A percentile compares a stretch with the other conserved stretches of the same genome.
Evolutionary conservation across 1,284 basidiomycete species (phyloP).

Genomic region (Ustilago bromivora): DNA sequence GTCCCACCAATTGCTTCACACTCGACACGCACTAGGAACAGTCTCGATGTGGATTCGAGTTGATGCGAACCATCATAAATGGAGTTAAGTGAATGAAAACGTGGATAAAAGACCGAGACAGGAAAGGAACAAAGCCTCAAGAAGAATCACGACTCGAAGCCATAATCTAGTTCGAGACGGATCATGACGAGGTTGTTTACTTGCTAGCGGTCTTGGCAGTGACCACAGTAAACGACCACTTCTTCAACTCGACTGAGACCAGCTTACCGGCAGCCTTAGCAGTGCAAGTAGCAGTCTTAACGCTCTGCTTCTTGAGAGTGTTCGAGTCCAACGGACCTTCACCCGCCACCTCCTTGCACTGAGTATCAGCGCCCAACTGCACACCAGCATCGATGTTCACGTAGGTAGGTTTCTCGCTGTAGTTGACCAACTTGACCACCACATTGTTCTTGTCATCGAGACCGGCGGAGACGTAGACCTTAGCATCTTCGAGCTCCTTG

Average conservation of each 20-base stretch:
- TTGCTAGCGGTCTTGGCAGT: conserved; percentile 2
- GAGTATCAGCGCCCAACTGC: not conserved
- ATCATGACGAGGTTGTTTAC: not conserved
- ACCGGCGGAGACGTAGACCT: conserved; percentile 47
- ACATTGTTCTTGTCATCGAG: conserved; percentile 18
- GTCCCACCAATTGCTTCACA: too few species aligned
- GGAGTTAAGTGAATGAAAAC: not conserved
- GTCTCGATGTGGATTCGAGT: too few species aligned
- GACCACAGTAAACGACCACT: conserved; percentile 47
- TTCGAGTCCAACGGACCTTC: conserved; percentile 41
- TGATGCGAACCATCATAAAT: too few species aligned
- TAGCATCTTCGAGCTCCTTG: conserved; percentile 31
- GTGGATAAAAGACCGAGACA: not conserved
- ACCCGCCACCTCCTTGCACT: conserved; percentile 29
- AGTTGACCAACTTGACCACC: conserved; percentile 55
- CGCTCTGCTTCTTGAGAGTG: conserved; percentile 37
- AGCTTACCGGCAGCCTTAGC: conserved; percentile 1
- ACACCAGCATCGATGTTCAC: conserved; percentile 24
- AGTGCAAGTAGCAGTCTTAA: conserved; percentile 18
- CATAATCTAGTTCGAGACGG: not conserved
- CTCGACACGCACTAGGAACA: too few species aligned
- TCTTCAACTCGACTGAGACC: conserved; percentile 15
- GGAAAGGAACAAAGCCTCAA: not conserved
- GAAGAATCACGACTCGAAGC: too few species aligned
- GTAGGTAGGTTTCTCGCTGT: conserved; percentile 21